These are phyloP conservation scores for Ligustrum vulgare DNA, from an alignment of 257 asterid genomes.

Conservation along the genomic window DNA sequence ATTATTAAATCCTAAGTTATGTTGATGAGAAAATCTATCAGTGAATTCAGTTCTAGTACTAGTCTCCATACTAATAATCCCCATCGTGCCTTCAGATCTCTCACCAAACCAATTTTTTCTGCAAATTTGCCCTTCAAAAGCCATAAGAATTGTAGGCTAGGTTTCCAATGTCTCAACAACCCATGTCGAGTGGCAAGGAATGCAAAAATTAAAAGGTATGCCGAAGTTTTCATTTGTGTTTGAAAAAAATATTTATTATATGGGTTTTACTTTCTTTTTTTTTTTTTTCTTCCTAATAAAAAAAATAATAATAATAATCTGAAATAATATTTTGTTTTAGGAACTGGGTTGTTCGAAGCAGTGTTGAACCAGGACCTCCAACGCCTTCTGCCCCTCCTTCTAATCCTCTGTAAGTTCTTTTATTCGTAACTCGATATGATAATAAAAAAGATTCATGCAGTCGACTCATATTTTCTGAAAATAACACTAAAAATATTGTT, in stretches of 20 bases:
- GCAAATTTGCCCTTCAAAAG: background rate
- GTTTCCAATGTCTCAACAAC: constrained; percentile 1
- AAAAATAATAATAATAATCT: no score
- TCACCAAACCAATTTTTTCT: background rate
- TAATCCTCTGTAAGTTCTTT: constrained; percentile 30
- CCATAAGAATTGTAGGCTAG: constrained; percentile 18
- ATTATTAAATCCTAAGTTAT: background rate
- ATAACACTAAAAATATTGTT: background rate
- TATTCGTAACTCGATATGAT: background rate
- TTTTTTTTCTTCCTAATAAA: no score
- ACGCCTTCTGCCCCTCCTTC: constrained; percentile 35
- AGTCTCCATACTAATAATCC: constrained; percentile 9
- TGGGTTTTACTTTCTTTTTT: background rate
- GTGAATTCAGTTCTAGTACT: background rate
- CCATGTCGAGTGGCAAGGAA: constrained; percentile 8
- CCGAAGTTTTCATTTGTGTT: background rate
- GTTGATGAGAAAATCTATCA: constrained; percentile 23
- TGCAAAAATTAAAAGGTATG: constrained; percentile 29
- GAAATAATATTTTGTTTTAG: background rate
- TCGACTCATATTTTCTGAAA: background rate
- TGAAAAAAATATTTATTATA: background rate
- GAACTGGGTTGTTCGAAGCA: constrained; percentile 1
- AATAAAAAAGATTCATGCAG: background rate
- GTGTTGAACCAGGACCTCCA: constrained; percentile 35
- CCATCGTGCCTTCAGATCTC: background rate